Percentiles rank a stretch among this genome's conserved stretches.
These are phyloP conservation scores for Escovopsis weberi DNA, from an alignment of 2,329 filamentous ascomycete species.

Conservation along the genomic window DNA sequence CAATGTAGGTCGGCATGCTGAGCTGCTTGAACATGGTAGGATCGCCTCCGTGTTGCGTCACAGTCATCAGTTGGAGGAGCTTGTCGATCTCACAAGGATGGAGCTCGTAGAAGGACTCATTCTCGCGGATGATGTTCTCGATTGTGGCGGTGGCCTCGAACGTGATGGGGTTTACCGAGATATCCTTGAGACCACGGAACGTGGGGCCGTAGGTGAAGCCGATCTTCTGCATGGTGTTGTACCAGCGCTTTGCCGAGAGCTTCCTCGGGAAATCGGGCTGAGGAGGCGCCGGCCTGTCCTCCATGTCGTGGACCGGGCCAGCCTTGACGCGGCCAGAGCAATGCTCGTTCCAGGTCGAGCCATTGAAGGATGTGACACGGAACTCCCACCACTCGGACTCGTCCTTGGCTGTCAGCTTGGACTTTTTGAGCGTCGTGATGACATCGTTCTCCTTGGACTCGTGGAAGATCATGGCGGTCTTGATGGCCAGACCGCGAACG, in stretches of 20 bases:
- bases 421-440: not conserved
- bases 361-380: not conserved
- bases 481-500: not conserved
- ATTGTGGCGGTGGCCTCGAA: not conserved
- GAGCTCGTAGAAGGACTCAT: not conserved
- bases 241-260: constrained; percentile 4
- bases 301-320: not conserved
- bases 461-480: not conserved
- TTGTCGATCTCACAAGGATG: constrained; percentile 1
- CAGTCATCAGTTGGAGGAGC: not conserved
- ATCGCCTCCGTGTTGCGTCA: not conserved
- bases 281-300: not conserved
- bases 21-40: constrained; percentile 1
- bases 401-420: not conserved
- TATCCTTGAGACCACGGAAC: constrained; percentile 3
- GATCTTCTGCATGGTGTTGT: constrained; percentile 3
- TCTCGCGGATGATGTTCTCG: not conserved
- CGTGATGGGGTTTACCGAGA: not conserved
- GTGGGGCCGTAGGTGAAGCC: constrained; percentile 5
- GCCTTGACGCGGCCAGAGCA: constrained; percentile 1
- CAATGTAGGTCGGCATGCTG: constrained; percentile 1
- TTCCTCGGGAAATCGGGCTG: not conserved
- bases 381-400: constrained; percentile 1
- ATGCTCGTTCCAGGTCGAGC: not conserved
- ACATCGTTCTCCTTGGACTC: not conserved